Evolutionary conservation across 345 rosid genomes (phyloP).

Genomic region (Erysimum cheiranthoides): DNA sequence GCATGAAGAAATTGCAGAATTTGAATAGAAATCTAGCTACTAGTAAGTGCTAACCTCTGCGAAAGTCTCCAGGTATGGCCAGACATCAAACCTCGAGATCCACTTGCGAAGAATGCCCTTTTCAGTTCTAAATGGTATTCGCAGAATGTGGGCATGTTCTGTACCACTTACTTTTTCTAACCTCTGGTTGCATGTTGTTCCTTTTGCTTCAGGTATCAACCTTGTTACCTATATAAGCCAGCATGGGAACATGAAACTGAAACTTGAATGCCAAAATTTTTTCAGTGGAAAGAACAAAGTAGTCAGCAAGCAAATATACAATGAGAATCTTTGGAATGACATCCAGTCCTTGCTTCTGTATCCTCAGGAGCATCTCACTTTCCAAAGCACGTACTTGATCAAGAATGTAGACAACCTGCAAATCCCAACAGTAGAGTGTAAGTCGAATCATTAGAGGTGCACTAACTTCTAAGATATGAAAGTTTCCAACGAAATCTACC

Average conservation of each 20-base stretch:
- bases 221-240: slow-evolving; percentile 50
- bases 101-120: slow-evolving; percentile 60
- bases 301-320: slow-evolving; percentile 41
- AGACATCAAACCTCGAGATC: slow-evolving; percentile 65
- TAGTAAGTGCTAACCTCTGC: slow-evolving; percentile 51
- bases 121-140: slow-evolving; percentile 61
- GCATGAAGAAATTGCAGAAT: neutral
- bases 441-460: slow-evolving; percentile 10
- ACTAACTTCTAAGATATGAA: neutral
- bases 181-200: slow-evolving; percentile 61
- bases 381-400: slow-evolving; percentile 76
- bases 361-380: slow-evolving; percentile 65
- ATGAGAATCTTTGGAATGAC: slow-evolving; percentile 55
- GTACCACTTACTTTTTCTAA: slow-evolving; percentile 60
- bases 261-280: neutral
- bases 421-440: neutral
- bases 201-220: slow-evolving; percentile 58
- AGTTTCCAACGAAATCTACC: slow-evolving; percentile 35
- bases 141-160: slow-evolving; percentile 53
- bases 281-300: neutral
- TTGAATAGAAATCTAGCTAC: neutral
- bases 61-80: slow-evolving; percentile 62
- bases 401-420: slow-evolving; percentile 62
- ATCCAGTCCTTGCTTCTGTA: slow-evolving; percentile 59
- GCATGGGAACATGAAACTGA: neutral